phyloP scores from a whole-genome alignment of 2,329 filamentous ascomycete species.

The Phaeosphaeriaceae sp. region DNA sequence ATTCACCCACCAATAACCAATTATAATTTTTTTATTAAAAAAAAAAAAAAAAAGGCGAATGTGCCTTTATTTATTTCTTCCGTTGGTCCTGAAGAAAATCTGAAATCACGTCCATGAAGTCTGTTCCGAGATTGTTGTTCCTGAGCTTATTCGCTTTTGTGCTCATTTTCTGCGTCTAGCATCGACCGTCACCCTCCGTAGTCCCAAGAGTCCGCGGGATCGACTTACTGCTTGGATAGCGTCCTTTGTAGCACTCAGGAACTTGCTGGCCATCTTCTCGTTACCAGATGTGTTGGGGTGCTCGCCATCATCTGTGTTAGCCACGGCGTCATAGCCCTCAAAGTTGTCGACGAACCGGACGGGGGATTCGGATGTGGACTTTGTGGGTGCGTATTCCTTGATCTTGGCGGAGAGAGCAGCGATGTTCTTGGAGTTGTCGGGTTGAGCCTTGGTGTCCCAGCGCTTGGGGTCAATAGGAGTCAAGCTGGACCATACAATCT shows the following conservation, averaged over 20 bases:
- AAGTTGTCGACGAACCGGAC: conserved; percentile 41
- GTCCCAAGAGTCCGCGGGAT: background rate
- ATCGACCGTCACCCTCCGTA: conserved; percentile 5
- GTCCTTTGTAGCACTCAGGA: conserved; percentile 26
- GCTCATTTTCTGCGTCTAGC: conserved; percentile 7
- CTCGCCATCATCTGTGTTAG: conserved; percentile 43
- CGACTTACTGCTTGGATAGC: conserved; percentile 24
- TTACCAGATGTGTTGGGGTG: conserved; percentile 42
- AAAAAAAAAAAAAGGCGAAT: no score
- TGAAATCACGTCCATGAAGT: conserved; percentile 5
- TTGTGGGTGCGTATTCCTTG: conserved; percentile 24
- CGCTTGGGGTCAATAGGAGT: conserved; percentile 34
- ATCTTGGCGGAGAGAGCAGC: conserved; percentile 4
- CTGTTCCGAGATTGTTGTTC: conserved; percentile 2
- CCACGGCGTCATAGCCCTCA: conserved; percentile 34
- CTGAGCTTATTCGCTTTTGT: background rate
- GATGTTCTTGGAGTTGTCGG: conserved; percentile 23
- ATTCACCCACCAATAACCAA: no score
- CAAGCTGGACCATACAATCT: conserved; percentile 47
- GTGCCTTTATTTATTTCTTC: no score
- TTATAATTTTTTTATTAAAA: no score
- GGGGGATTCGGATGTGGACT: conserved; percentile 26
- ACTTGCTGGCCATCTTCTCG: conserved; percentile 39
- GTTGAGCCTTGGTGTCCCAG: conserved; percentile 19
- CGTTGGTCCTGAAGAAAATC: conserved; percentile 5